Evolutionary conservation across 1,139 yeast species (phyloP), one percentile per base, ranked within the genome.

Genomic region (Torulaspora globosa): DNA sequence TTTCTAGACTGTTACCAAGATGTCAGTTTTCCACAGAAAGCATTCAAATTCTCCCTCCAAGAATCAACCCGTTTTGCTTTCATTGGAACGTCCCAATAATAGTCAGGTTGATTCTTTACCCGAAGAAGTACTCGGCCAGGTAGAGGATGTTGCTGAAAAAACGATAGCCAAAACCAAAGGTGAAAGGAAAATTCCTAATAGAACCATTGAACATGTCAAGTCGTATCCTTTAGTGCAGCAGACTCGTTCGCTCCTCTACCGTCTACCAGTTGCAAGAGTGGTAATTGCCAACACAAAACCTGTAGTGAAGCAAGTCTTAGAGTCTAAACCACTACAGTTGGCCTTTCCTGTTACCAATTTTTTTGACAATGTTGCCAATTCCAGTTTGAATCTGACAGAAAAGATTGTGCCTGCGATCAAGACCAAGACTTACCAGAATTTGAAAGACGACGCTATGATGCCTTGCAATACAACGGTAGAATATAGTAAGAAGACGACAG

Each of bases 271-370:
- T 21, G 70, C 74, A n/a, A 65, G 69, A 48, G 51, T 70, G 11
- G 46, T 66, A 11, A 56, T 70, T 41, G 74, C 78, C 1, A 66
- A 76, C 41, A 65, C 73, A 3, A 63, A 68, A 43, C 82, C 82
- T 3, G 51, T 72, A 6, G 54, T 66, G 32, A 66, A 67, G 21
- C 62, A 70, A 12, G 60, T 71, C 14, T 58, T 56, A 8, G 57
- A 56, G 38, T 54, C 63, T 10, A 68, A 67, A 44, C 60, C 68
- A 9, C 49, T 58, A n/a, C 48, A 52, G 28, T 43, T 68, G 18
- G 58, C 68, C 31, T 56, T 64, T 12, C 70, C 72, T 28, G 63
- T 68, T 29, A 62, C 70, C 35, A 56, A 62, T 26, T 52, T 71
- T 16, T 62, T 69, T 15, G 74, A 71, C 47, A 59, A 53, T 5